Conservation (phyloP, 2,329 filamentous ascomycete genomes). For the Aspergillus proliferans region DNA sequence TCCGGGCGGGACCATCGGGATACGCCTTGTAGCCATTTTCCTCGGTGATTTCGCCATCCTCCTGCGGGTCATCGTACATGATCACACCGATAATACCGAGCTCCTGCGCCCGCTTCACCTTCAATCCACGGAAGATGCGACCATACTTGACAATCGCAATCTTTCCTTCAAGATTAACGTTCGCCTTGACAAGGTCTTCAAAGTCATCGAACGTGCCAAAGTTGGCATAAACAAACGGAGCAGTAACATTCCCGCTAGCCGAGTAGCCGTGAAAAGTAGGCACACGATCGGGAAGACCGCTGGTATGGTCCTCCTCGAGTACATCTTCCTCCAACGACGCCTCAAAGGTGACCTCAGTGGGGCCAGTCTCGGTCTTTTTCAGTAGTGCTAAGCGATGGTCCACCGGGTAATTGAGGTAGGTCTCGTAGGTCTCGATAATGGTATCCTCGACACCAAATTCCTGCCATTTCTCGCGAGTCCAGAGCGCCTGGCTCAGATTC, state of each 20-base stretch:
- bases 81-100: conserved; percentile 80
- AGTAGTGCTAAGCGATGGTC: conserved; percentile 65
- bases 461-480: conserved; percentile 69
- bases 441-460: conserved; percentile 59
- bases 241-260: conserved; percentile 85
- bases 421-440: conserved; percentile 63
- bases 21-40: conserved; percentile 74
- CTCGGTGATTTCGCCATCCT: conserved; percentile 76
- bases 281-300: conserved; percentile 62
- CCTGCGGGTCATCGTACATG: conserved; percentile 82
- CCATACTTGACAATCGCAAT: conserved; percentile 86
- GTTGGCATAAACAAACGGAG: conserved; percentile 80
- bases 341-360: conserved; percentile 61
- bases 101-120: conserved; percentile 87
- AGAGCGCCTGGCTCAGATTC: conserved; percentile 69
- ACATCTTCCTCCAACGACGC: conserved; percentile 80
- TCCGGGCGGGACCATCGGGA: conserved; percentile 76
- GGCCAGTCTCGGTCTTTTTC: conserved; percentile 38
- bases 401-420: conserved; percentile 71
- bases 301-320: conserved; percentile 75
- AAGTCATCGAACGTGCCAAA: conserved; percentile 84
- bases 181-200: conserved; percentile 69
- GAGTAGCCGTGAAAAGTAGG: conserved; percentile 95
- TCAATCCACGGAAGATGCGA: conserved; percentile 78
- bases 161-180: conserved; percentile 72